Base-by-base conservation (phyloP, 768 basidiomycete species). In the Pleurotus tuber-regium region DNA sequence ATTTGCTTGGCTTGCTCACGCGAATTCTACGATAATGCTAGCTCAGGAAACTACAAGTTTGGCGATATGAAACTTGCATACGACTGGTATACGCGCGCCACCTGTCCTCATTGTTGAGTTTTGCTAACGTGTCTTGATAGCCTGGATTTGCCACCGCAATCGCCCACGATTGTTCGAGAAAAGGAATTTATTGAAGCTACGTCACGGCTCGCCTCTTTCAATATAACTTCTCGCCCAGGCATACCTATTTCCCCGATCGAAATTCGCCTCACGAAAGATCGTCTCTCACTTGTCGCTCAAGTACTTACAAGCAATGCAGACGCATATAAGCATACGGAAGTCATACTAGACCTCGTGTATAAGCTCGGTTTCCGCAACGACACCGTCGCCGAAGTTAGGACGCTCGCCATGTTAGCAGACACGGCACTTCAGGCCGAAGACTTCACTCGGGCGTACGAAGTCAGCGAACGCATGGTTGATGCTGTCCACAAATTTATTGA, bases 21-120 rank as follows among this genome's bases (percentile, higher is more conserved):
- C 41, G 97, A 98, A 70, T 84, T 97, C 55, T 99, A 98, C 66
- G 93, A 98, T 63, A 98, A 98, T 60, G 89, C 97, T 2, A 84
- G 78, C 56, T 88, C 85, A 1, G 97, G 93, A 4, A 99, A 98
- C 61, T 87, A 93, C 63, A 90, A 92, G 58, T 77, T 80, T 30
- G 95, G 96, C 3, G 92, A 96, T 46, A 98, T 99, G 95, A 96
- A 93, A 65, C 74, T 92, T 43, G 97, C 97, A 1, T 95, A 95
- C 66, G 92, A 96, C 52, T 98, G 97, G 96, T 97, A 66, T 55
- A 62, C 24, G 10, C n/a, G n/a, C n/a, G n/a, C n/a, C n/a, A n/a
- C n/a, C n/a, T n/a, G n/a, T n/a, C n/a, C n/a, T n/a, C n/a, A n/a
- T n/a, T n/a, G n/a, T n/a, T n/a, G n/a, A n/a, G n/a, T n/a, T n/a